These are phyloP conservation scores for Schizonepeta tenuifolia DNA, from an alignment of 257 asterid genomes.

Conservation along the genomic window DNA sequence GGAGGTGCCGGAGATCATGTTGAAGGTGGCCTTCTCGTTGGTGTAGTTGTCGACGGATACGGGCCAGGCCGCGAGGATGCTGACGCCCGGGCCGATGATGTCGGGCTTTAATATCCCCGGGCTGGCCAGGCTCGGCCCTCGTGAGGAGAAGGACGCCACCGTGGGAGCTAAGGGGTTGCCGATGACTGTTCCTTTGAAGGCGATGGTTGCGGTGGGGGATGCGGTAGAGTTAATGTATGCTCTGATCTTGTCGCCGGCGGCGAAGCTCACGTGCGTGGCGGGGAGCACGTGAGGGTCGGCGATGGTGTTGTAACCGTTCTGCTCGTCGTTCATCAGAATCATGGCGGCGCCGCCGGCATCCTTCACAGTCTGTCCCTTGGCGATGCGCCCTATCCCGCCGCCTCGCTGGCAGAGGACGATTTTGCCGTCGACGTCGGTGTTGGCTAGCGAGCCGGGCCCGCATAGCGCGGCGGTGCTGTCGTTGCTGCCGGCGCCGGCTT, in stretches of 20 bases:
- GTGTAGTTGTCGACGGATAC: conserved; percentile 43
- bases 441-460: conserved; percentile 35
- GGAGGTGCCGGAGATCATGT: conserved; percentile 54
- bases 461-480: conserved; percentile 32
- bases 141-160: conserved; percentile 49
- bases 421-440: conserved; percentile 42
- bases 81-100: conserved; percentile 55
- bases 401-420: conserved; percentile 48
- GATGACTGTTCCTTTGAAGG: conserved; percentile 42
- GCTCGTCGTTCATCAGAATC: conserved; percentile 48
- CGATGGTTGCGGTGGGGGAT: conserved; percentile 35
- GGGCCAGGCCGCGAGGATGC: conserved; percentile 56
- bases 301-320: conserved; percentile 34
- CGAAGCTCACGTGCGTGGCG: conserved; percentile 46
- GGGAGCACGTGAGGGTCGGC: conserved; percentile 54
- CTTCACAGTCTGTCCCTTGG: conserved; percentile 47
- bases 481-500: conserved; percentile 39
- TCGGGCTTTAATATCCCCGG: conserved; percentile 60
- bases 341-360: conserved; percentile 57
- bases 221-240: conserved; percentile 47
- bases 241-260: conserved; percentile 39
- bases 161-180: conserved; percentile 38
- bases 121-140: conserved; percentile 56
- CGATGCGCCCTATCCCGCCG: conserved; percentile 41
- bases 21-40: conserved; percentile 34